Percentiles rank a stretch among this genome's conserved stretches.
Conservation (phyloP, 129 eudicot species). For the Oenanthe sinensis region DNA sequence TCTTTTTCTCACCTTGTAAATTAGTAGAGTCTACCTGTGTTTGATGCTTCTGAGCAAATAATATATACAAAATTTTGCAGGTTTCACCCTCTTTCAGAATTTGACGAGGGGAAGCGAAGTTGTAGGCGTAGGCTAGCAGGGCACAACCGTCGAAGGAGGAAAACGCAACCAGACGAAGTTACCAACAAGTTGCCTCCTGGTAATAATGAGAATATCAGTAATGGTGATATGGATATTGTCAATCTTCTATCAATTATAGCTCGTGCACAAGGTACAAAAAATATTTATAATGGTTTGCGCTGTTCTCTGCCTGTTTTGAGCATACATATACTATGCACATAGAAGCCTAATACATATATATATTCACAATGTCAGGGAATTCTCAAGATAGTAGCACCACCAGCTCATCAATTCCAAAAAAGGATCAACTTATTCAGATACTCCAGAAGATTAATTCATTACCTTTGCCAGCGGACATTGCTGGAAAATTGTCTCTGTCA, state of each 20-base stretch:
- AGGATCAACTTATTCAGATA: conserved; percentile 70
- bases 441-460: conserved; percentile 67
- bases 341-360: background rate
- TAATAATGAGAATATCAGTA: conserved; percentile 34
- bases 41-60: background rate
- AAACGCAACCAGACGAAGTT: conserved; percentile 80
- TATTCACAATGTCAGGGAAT: conserved; percentile 32
- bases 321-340: background rate
- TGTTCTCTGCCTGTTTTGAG: background rate
- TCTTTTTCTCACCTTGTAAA: background rate
- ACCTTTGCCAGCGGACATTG: conserved; percentile 45
- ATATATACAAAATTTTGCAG: conserved; percentile 15
- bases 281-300: background rate
- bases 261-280: conserved; percentile 58
- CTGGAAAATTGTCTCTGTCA: conserved; percentile 29
- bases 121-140: conserved; percentile 99
- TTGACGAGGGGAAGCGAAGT: conserved; percentile 96
- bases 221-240: conserved; percentile 56
- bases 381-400: conserved; percentile 34
- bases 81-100: conserved; percentile 91
- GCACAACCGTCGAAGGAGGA: conserved; percentile 80
- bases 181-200: conserved; percentile 39
- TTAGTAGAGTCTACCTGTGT: background rate
- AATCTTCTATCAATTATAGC: conserved; percentile 62
- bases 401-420: conserved; percentile 43